These are phyloP conservation scores for Monilinia fructigena DNA, from an alignment of 2,329 filamentous ascomycete genomes.

Conservation along the genomic window DNA sequence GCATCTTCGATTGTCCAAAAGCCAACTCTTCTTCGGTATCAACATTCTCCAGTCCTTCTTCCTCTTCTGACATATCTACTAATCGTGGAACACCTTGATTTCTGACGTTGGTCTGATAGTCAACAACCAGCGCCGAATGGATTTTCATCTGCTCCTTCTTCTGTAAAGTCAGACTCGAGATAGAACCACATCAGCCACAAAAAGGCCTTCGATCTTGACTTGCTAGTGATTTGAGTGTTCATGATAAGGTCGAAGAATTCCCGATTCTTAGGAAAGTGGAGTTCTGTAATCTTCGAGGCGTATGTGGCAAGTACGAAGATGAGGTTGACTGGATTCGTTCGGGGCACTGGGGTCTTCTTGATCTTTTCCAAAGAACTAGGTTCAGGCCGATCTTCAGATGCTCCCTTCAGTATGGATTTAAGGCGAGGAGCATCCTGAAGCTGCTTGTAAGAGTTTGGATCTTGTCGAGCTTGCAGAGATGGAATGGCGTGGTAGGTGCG, in stretches of 20 bases:
- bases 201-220: conserved; percentile 82
- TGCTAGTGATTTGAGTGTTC: conserved; percentile 78
- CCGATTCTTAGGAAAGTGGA: conserved; percentile 79
- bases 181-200: conserved; percentile 99
- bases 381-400: conserved; percentile 86
- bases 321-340: conserved; percentile 95
- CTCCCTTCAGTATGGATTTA: conserved; percentile 96
- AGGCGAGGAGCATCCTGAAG: conserved; percentile 92
- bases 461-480: conserved; percentile 90
- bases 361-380: conserved; percentile 82
- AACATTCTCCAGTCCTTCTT: conserved; percentile 69
- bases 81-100: conserved; percentile 70
- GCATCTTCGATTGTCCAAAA: conserved; percentile 72
- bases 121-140: conserved; percentile 75
- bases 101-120: conserved; percentile 62
- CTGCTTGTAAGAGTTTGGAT: conserved; percentile 95
- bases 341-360: conserved; percentile 64
- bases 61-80: conserved; percentile 61
- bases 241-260: conserved; percentile 98
- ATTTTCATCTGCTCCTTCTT: conserved; percentile 83
- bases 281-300: conserved; percentile 85
- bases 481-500: conserved; percentile 98
- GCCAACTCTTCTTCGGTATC: conserved; percentile 68
- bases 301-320: conserved; percentile 92
- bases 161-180: conserved; percentile 89